A percentile compares a stretch with the other conserved stretches of the same genome.
Evolutionary conservation across 768 basidiomycete genomes (phyloP).

Genomic region (Harrya chromipes): DNA sequence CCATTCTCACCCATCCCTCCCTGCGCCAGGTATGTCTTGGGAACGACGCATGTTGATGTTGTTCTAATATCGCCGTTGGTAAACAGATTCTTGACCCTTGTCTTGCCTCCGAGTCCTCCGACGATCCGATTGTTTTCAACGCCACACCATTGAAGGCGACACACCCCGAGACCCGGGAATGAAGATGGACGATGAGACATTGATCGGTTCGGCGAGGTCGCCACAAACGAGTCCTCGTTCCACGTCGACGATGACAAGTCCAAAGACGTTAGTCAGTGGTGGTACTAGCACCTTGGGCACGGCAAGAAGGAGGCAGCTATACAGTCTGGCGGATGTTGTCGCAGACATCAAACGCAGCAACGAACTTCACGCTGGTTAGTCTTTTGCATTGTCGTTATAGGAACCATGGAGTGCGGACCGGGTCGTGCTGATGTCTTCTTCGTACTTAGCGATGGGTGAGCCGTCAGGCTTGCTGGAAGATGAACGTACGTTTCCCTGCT

Average conservation of each 20-base stretch:
- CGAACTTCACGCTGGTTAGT: constrained; percentile 31
- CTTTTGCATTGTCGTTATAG: background rate
- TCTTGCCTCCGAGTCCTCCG: background rate
- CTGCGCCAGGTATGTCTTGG: constrained; percentile 6
- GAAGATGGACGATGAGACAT: constrained; percentile 26
- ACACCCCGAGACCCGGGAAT: background rate
- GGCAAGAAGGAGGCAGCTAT: constrained; percentile 36
- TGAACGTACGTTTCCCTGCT: constrained; percentile 25
- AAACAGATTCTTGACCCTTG: background rate
- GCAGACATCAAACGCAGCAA: constrained; percentile 41
- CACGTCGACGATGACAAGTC: constrained; percentile 15
- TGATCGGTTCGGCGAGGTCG: constrained; percentile 19
- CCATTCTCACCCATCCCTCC: constrained; percentile 5
- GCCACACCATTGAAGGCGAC: background rate
- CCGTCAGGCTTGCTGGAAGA: constrained; percentile 38
- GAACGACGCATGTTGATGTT: background rate
- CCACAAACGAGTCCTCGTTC: constrained; percentile 21
- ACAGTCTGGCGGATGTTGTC: constrained; percentile 43
- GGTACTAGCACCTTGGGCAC: constrained; percentile 1
- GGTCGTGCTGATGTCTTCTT: background rate
- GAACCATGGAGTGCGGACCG: background rate
- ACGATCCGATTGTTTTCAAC: background rate
- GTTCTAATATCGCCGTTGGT: constrained; percentile 9
- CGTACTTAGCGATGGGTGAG: constrained; percentile 25
- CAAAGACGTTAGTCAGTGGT: constrained; percentile 5